A percentile compares a stretch with the other conserved stretches of the same genome.
Conservation (phyloP, 1,284 basidiomycete species). For the Dichomitus squalens region DNA sequence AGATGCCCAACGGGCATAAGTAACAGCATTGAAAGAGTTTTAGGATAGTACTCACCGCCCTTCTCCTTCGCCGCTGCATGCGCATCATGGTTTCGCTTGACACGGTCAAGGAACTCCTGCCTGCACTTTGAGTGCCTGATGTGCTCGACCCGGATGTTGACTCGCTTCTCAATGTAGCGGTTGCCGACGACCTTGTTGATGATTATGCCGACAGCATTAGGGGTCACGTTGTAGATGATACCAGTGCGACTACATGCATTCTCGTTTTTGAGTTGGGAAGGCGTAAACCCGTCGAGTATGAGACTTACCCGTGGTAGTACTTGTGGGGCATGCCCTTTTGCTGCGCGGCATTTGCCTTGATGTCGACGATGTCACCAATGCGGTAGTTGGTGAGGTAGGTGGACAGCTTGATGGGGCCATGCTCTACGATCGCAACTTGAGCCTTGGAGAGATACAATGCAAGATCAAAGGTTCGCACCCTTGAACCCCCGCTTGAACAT, state of each 20-base stretch:
- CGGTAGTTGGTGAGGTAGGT: constrained; percentile 94
- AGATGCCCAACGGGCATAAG: neutral
- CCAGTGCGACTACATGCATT: constrained; percentile 78
- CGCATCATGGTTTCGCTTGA: constrained; percentile 89
- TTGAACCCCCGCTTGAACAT: constrained; percentile 99
- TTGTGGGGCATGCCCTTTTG: constrained; percentile 99
- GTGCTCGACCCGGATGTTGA: constrained; percentile 99
- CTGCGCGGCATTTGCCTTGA: constrained; percentile 98
- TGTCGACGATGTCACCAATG: constrained; percentile 99
- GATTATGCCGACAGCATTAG: constrained; percentile 94
- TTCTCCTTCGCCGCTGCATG: constrained; percentile 87
- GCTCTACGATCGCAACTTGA: constrained; percentile 55
- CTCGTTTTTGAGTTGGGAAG: constrained; percentile 4
- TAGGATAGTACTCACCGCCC: constrained; percentile 67
- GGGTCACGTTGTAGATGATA: constrained; percentile 98
- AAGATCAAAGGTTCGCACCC: constrained; percentile 49
- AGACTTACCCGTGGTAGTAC: constrained; percentile 82
- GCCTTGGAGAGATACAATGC: constrained; percentile 8
- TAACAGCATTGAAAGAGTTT: constrained; percentile 7
- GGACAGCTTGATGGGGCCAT: constrained; percentile 89
- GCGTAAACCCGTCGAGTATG: neutral
- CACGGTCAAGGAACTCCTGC: constrained; percentile 97
- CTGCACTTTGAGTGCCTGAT: constrained; percentile 98
- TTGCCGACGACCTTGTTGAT: constrained; percentile 99
- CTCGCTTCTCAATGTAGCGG: constrained; percentile 99